Evolutionary conservation across 2,329 filamentous ascomycete genomes (phyloP).

Genomic region (Colletotrichum costaricense): DNA sequence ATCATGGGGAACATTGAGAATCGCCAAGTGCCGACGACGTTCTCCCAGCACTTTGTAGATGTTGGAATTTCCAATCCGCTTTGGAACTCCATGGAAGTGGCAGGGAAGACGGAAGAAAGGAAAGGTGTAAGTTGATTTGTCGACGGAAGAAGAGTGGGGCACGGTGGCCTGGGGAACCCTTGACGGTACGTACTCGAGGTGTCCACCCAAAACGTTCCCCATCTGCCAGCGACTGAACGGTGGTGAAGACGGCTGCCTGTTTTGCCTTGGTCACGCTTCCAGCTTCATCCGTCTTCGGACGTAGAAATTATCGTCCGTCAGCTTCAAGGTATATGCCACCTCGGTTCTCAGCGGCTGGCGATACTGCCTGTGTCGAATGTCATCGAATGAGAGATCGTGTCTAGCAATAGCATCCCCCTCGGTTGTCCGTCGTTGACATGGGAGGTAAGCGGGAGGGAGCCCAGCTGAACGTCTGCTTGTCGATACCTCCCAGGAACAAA

Average conservation of each 20-base stretch:
- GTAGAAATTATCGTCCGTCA: background rate
- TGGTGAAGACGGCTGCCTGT: background rate
- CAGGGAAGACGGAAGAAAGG: background rate
- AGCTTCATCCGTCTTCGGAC: background rate
- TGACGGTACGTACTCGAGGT: background rate
- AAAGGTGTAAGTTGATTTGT: conserved; percentile 23
- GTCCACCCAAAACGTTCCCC: background rate
- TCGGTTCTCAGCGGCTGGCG: background rate
- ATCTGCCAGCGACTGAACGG: background rate
- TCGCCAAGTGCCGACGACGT: too few relatives aligned
- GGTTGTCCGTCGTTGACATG: background rate
- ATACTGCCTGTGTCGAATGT: background rate
- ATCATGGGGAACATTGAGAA: too few relatives aligned
- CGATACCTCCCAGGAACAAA: background rate
- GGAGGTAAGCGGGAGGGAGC: background rate
- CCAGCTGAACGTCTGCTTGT: background rate
- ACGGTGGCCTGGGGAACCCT: background rate
- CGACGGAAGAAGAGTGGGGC: background rate
- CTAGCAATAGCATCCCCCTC: background rate
- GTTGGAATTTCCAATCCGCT: background rate
- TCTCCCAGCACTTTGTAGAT: too few relatives aligned
- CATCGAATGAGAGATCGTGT: background rate
- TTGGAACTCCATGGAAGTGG: too few relatives aligned
- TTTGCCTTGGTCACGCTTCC: background rate
- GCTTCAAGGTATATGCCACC: background rate